These are phyloP conservation scores for Epichloe sibirici DNA, from an alignment of 2,329 filamentous ascomycete genomes.

Conservation along the genomic window DNA sequence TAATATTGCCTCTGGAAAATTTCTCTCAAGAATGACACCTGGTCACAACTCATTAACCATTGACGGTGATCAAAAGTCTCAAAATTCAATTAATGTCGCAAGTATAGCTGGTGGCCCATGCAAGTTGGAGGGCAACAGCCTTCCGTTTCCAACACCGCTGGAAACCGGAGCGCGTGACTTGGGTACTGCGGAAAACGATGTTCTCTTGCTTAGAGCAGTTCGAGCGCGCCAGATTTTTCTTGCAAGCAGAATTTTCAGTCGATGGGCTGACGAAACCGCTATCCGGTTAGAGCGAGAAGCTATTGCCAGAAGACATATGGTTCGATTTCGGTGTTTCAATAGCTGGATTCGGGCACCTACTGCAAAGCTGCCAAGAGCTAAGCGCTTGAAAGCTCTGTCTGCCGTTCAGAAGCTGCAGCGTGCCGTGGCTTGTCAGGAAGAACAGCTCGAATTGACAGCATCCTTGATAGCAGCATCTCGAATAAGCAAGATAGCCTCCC, in stretches of 20 bases:
- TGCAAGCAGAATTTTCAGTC: constrained; percentile 25
- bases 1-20: neutral
- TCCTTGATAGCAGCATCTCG: constrained; percentile 12
- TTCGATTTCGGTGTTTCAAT: constrained; percentile 39
- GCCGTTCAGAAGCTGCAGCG: constrained; percentile 23
- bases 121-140: neutral
- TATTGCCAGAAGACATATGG: constrained; percentile 56
- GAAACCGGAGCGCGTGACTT: neutral
- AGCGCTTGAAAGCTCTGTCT: constrained; percentile 18
- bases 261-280: constrained; percentile 53
- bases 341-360: constrained; percentile 23
- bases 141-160: neutral
- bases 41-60: neutral
- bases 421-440: constrained; percentile 15
- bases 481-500: constrained; percentile 10
- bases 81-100: neutral
- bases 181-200: constrained; percentile 8
- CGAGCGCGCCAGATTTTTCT: constrained; percentile 55
- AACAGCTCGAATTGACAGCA: constrained; percentile 15
- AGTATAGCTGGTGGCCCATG: neutral
- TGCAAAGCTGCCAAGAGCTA: constrained; percentile 16
- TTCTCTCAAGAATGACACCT: neutral
- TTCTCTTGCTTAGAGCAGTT: constrained; percentile 37
- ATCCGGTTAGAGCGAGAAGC: constrained; percentile 55
- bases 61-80: neutral